phyloP scores from a whole-genome alignment of 2,329 filamentous ascomycete species.

The Teratosphaeria nubilosa region DNA sequence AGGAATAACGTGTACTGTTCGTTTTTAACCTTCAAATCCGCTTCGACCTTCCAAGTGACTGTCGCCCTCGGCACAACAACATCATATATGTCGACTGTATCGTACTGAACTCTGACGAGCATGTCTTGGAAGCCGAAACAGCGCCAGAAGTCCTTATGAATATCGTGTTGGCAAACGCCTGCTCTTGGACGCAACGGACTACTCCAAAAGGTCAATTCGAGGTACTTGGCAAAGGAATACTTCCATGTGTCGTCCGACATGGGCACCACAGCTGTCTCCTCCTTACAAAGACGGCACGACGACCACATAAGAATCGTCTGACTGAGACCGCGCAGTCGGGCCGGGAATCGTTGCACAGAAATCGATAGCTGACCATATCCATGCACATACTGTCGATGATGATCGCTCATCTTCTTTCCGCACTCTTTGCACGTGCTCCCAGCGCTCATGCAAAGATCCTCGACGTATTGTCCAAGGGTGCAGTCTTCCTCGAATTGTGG shows the following conservation, averaged over 20 bases:
- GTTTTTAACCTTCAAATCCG: constrained; percentile 86
- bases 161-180: constrained; percentile 76
- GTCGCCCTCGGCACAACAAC: constrained; percentile 83
- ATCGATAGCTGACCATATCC: constrained; percentile 89
- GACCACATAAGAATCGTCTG: constrained; percentile 96
- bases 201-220: constrained; percentile 97
- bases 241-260: constrained; percentile 97
- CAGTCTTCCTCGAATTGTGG: constrained; percentile 70
- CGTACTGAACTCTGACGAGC: constrained; percentile 81
- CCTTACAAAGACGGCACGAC: constrained; percentile 81
- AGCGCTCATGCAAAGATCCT: constrained; percentile 71
- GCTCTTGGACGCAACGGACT: constrained; percentile 65
- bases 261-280: constrained; percentile 76
- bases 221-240: constrained; percentile 95
- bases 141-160: constrained; percentile 82
- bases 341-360: constrained; percentile 67
- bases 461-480: constrained; percentile 88
- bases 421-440: constrained; percentile 73
- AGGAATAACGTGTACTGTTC: constrained; percentile 76
- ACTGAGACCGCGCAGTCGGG: constrained; percentile 53
- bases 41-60: constrained; percentile 96
- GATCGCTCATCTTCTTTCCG: constrained; percentile 78
- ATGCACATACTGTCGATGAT: constrained; percentile 94
- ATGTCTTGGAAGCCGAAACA: constrained; percentile 87
- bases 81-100: constrained; percentile 83